Percentiles rank a stretch among this genome's conserved stretches.
Evolutionary conservation across 208 protist genomes (phyloP).

Genomic region (Trypanosoma congolense): DNA sequence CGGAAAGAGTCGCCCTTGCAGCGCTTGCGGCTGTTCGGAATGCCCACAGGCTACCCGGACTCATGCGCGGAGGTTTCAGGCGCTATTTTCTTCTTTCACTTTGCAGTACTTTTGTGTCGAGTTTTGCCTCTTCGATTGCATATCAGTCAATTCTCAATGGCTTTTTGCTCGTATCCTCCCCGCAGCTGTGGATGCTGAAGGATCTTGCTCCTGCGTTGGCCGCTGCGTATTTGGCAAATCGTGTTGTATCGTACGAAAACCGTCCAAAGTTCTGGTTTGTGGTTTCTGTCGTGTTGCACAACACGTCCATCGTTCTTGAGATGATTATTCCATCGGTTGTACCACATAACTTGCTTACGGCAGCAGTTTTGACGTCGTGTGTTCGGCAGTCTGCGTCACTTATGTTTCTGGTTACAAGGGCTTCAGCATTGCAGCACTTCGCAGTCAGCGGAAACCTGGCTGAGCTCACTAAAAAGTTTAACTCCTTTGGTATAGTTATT

Average conservation of each 20-base stretch:
- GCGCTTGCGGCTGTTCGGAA: conserved; percentile 52
- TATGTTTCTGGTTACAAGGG: conserved; percentile 81
- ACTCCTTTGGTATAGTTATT: conserved; percentile 80
- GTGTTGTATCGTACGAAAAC: conserved; percentile 79
- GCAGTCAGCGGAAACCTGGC: conserved; percentile 73
- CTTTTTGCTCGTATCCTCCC: conserved; percentile 73
- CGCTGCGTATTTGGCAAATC: conserved; percentile 79
- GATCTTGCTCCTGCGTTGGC: conserved; percentile 67
- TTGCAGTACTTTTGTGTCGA: conserved; percentile 66
- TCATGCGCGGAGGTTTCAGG: conserved; percentile 64
- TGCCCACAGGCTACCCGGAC: conserved; percentile 73
- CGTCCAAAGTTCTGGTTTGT: conserved; percentile 89
- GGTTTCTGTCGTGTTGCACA: conserved; percentile 72
- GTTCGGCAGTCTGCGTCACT: conserved; percentile 76
- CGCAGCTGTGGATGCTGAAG: conserved; percentile 87
- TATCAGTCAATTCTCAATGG: conserved; percentile 80
- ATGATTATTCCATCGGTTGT: conserved; percentile 71
- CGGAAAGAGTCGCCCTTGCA: conserved; percentile 29
- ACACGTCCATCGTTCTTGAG: conserved; percentile 70
- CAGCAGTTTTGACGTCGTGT: conserved; percentile 65
- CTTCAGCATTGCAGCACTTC: conserved; percentile 78
- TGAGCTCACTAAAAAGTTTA: conserved; percentile 87
- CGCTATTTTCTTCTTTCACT: conserved; percentile 77
- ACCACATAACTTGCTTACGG: conserved; percentile 62
- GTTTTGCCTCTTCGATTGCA: conserved; percentile 82